A percentile compares a stretch with the other conserved stretches of the same genome.
Evolutionary conservation across 2,329 filamentous ascomycete species (phyloP).

Genomic region (Cryphonectria radicalis): DNA sequence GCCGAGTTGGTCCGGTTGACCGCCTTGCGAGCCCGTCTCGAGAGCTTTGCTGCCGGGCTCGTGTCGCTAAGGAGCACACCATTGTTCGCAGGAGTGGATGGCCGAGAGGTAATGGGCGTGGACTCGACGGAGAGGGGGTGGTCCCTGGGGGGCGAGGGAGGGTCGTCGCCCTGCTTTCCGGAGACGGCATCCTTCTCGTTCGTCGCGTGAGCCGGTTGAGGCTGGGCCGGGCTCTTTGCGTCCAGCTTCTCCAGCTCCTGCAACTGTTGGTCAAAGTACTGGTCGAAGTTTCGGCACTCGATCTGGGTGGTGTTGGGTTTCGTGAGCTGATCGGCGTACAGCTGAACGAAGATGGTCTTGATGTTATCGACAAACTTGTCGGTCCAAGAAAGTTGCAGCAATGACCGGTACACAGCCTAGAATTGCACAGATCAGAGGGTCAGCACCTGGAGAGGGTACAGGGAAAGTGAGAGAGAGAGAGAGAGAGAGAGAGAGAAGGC

Average conservation of each 20-base stretch:
- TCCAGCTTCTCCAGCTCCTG: constrained; percentile 73
- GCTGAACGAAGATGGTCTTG: constrained; percentile 84
- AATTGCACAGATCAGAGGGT: neutral
- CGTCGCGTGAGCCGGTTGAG: constrained; percentile 32
- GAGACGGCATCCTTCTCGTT: constrained; percentile 42
- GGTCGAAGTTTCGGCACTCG: constrained; percentile 80
- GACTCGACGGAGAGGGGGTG: constrained; percentile 63
- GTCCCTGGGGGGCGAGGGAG: constrained; percentile 39
- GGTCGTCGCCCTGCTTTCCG: constrained; percentile 44
- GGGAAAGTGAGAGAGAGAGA: too few relatives aligned
- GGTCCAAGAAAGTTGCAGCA: constrained; percentile 94
- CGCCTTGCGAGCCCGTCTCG: constrained; percentile 74
- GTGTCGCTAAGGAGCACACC: constrained; percentile 69
- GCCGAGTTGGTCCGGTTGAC: constrained; percentile 69
- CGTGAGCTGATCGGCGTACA: constrained; percentile 87
- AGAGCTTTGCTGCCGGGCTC: constrained; percentile 75
- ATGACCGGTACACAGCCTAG: constrained; percentile 93
- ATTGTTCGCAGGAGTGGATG: constrained; percentile 73
- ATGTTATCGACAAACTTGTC: constrained; percentile 96
- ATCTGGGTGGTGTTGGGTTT: constrained; percentile 78
- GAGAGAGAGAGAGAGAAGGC: neutral
- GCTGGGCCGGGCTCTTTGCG: constrained; percentile 39
- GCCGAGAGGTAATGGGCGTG: constrained; percentile 75
- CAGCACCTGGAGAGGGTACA: constrained; percentile 27
- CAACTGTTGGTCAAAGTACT: constrained; percentile 93